Base-by-base conservation (phyloP, 345 rosid genomes). In the Euphorbia peplus region DNA sequence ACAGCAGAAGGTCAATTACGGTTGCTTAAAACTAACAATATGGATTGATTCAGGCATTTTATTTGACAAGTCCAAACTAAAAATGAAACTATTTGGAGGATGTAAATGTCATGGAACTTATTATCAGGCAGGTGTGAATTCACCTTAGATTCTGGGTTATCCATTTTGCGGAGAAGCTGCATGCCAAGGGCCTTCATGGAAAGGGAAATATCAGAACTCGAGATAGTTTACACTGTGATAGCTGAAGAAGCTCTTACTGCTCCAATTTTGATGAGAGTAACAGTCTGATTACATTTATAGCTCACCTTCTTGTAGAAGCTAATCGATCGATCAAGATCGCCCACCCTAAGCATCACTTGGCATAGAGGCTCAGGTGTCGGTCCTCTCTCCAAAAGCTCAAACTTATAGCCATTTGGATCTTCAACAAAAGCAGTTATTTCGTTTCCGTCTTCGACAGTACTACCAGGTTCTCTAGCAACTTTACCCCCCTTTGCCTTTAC, bases 261-360 rank as follows among this genome's bases (percentile, higher is more conserved):
- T 41, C 57, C 44, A 41, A 63, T 35, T 47, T 48, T 19, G 5
- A 18, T 29, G 2, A 69, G 19, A 32, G 10, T 25, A 19, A 52
- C 62, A 63, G 63, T 53, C 16, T 25, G 41, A 44, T 15, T 2
- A n/a, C 54, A 22, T 29, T 53, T 46, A 3, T 25, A 18, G 30
- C 32, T 72, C 48, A 72, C 75, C 75, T 66, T 72, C 59, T 72
- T 58, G 50, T 72, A 72, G 51, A 65, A 72, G 50, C 59, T 48
- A 10, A 65, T 58, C 22, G 75, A 16, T 14, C 60, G 70, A 11
- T 72, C 75, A 58, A 72, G 75, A 65, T 72, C 66, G 12, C 70
- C 75, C 60, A 72, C 75, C 25, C 75, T 62, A 7, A 72, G 75
- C 75, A 72, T 72, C 59, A 72, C 70, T 72, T 57, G 75, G 70